Conservation (phyloP, 2,329 filamentous ascomycete species). For the Pyricularia sp. region DNA sequence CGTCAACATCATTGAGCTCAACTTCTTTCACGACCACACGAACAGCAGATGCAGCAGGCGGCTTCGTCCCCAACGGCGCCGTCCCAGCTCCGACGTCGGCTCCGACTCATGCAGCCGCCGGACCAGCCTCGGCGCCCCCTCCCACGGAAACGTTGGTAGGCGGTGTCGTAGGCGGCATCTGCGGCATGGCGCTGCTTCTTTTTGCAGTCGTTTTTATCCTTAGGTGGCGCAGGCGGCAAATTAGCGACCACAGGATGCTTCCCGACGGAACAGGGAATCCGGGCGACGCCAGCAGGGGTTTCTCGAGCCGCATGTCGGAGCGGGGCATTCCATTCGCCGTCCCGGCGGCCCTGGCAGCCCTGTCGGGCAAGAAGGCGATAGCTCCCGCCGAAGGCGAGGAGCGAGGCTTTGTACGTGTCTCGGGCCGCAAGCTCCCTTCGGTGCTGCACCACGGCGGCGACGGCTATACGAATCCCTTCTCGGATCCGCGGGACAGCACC, state of each 20-base stretch:
- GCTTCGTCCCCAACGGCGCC: constrained; percentile 13
- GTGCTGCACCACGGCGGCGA: constrained; percentile 54
- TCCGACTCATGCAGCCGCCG: constrained; percentile 11
- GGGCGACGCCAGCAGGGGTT: background rate
- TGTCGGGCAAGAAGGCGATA: constrained; percentile 25
- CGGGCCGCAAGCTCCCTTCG: constrained; percentile 54
- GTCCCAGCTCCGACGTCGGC: constrained; percentile 16
- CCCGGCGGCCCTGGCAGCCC: constrained; percentile 36
- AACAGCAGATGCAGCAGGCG: constrained; percentile 10
- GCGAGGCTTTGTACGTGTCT: constrained; percentile 54
- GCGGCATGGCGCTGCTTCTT: constrained; percentile 47
- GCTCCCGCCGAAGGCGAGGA: constrained; percentile 22
- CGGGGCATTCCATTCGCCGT: constrained; percentile 35
- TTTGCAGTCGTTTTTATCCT: constrained; percentile 44
- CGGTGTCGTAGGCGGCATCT: constrained; percentile 47
- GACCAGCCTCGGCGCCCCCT: constrained; percentile 11
- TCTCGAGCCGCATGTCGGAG: constrained; percentile 33
- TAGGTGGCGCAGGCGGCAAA: constrained; percentile 43
- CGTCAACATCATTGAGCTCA: constrained; percentile 16
- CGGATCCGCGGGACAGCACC: constrained; percentile 16
- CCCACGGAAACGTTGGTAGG: constrained; percentile 36
- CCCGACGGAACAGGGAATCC: constrained; percentile 23
- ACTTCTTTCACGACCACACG: background rate
- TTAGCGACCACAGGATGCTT: constrained; percentile 29
- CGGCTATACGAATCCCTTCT: constrained; percentile 33